Percentiles rank a stretch among this genome's conserved stretches.
Evolutionary conservation across 2,329 filamentous ascomycete species (phyloP).

Genomic region (Grosmannia huntii): DNA sequence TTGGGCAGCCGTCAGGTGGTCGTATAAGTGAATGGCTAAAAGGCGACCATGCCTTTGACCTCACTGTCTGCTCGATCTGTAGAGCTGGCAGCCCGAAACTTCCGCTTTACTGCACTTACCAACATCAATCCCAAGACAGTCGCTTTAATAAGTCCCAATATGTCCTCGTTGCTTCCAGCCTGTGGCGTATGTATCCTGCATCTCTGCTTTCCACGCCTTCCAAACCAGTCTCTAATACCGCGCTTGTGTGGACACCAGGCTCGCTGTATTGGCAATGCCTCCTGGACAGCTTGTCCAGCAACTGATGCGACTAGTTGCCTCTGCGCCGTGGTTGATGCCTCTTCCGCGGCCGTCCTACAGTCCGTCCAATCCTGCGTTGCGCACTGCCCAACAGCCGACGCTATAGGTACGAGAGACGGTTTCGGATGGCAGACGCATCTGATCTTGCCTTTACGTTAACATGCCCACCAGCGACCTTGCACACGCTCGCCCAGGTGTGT

Average conservation of each 20-base stretch:
- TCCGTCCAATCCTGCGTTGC: neutral
- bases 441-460: neutral
- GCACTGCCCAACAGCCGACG: neutral
- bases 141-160: no score
- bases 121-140: no score
- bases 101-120: no score
- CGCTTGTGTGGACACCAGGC: no score
- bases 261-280: no score
- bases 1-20: neutral
- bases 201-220: no score
- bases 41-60: neutral
- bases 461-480: neutral
- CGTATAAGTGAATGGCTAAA: neutral
- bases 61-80: no score
- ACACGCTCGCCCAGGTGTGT: neutral
- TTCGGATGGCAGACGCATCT: neutral
- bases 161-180: neutral
- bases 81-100: no score
- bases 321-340: neutral
- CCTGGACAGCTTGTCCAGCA: no score
- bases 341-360: neutral
- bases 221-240: no score
- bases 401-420: neutral
- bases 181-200: no score
- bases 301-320: no score